Base-by-base conservation (phyloP, 768 basidiomycete genomes). In the Mycena polygramma region DNA sequence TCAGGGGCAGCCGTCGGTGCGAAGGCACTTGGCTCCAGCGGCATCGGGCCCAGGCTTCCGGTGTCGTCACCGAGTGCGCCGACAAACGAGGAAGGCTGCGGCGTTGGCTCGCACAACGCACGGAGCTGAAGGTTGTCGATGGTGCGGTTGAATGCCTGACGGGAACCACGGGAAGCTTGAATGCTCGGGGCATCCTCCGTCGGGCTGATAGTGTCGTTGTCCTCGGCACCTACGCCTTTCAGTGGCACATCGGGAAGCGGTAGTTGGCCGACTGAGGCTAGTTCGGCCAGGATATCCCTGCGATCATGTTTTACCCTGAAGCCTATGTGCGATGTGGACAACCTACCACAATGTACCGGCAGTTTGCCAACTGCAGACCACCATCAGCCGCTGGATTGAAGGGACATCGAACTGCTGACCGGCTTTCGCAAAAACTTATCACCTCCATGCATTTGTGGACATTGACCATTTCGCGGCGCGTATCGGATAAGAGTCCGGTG, bases 361-460 rank as follows among this genome's bases (percentile, higher is more conserved):
- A 20, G 79, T 73, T 39, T 78, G 79, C 83, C 83, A 87, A 62
- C 85, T 86, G 17, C 22, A 43, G 17, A 43, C 17, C 13, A 11
- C 41, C 10, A 43, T 43, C 41, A 43, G 17, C 41, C 41, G 10
- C 41, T 11, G 17, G 17, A 11, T 13, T 13, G 41, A 43, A 43
- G 17, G 10, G 41, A 2, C 41, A 43, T 17, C 41, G 17, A 13
- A 17, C 41, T 17, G 41, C 41, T 43, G 15, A 85, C 85, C 83
- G 79, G 66, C 67, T 58, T 71, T 87, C 86, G 30, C 79, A 80
- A 30, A 71, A 70, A 57, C 80, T 80, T n/a, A 91, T 80, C 5
- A 87, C 81, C 22, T 87, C 79, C 75, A 91, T 81, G 75, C 89
- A 92, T 64, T 84, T 84, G 63, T 88, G 82, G 7, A 92, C 88